Percentiles rank a stretch among this genome's conserved stretches.
phyloP scores from a whole-genome alignment of 306 rosid genomes.

The Lithocarpus polystachyus region DNA sequence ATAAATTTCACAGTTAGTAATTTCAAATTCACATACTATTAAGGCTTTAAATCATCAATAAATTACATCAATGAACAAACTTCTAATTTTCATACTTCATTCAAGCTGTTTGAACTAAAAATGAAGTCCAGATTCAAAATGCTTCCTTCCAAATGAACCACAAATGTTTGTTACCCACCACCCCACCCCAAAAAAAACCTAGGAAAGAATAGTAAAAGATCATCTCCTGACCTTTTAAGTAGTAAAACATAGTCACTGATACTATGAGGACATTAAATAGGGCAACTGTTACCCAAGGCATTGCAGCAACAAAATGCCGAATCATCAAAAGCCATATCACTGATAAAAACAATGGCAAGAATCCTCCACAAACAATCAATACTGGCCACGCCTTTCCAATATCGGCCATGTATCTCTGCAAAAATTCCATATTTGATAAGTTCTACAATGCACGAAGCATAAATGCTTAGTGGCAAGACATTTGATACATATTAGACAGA shows the following conservation, averaged over 20 bases:
- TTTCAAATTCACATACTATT: not conserved
- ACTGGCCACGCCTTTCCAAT: constrained; percentile 96
- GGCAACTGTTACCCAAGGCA: constrained; percentile 94
- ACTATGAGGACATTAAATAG: constrained; percentile 76
- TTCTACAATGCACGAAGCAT: constrained; percentile 1
- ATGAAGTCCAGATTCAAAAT: not conserved
- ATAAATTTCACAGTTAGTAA: not conserved
- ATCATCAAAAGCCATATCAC: constrained; percentile 93
- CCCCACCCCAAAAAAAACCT: not conserved
- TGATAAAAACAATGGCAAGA: constrained; percentile 83
- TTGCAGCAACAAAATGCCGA: constrained; percentile 90
- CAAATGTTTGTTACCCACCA: not conserved
- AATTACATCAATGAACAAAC: not conserved
- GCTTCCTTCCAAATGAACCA: not conserved
- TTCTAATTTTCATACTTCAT: not conserved
- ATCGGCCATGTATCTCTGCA: constrained; percentile 98
- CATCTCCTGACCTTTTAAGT: constrained; percentile 71
- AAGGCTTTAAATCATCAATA: not conserved
- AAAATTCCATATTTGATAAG: constrained; percentile 13
- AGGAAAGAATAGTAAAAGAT: constrained; percentile 8
- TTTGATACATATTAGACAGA: not conserved
- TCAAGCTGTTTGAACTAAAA: not conserved
- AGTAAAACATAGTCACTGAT: constrained; percentile 81
- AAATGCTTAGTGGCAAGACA: constrained; percentile 5
- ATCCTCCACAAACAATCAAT: constrained; percentile 92